These are phyloP conservation scores for Acacia crassicarpa DNA, from an alignment of 306 rosid species.

Conservation along the genomic window DNA sequence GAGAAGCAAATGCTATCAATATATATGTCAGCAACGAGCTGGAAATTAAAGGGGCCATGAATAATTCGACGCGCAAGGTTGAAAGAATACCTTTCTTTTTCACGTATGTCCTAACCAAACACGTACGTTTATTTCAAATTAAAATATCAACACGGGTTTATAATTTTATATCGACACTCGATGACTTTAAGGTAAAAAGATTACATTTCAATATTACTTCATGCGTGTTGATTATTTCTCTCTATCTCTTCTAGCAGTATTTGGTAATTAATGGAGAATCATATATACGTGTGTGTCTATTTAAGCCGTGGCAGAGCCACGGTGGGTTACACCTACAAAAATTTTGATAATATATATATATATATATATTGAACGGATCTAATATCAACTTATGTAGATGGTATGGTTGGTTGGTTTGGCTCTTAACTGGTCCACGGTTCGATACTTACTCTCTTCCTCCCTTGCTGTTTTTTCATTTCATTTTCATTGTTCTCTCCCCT, in stretches of 20 bases:
- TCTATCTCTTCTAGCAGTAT: neutral
- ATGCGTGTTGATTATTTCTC: neutral
- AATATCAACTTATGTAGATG: too few species aligned
- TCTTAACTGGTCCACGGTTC: too few species aligned
- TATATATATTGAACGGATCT: too few species aligned
- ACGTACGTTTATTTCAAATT: neutral
- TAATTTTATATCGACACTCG: neutral
- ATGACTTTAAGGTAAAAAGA: neutral
- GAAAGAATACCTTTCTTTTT: neutral
- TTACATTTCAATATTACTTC: neutral
- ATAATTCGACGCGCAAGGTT: slow-evolving; percentile 8
- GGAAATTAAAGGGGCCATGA: slow-evolving; percentile 12
- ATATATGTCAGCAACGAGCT: neutral
- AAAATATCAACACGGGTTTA: neutral
- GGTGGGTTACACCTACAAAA: too few species aligned
- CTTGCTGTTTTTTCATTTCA: too few species aligned
- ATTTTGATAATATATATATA: too few species aligned
- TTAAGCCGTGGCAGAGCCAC: too few species aligned
- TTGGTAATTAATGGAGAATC: neutral
- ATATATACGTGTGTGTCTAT: too few species aligned
- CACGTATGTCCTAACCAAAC: neutral
- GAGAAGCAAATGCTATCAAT: neutral
- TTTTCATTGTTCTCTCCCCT: too few species aligned
- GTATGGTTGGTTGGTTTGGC: too few species aligned
- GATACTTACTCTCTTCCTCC: too few species aligned